These are phyloP conservation scores for Cercospora sp. DNA, from an alignment of 2,329 filamentous ascomycete genomes.

Conservation along the genomic window DNA sequence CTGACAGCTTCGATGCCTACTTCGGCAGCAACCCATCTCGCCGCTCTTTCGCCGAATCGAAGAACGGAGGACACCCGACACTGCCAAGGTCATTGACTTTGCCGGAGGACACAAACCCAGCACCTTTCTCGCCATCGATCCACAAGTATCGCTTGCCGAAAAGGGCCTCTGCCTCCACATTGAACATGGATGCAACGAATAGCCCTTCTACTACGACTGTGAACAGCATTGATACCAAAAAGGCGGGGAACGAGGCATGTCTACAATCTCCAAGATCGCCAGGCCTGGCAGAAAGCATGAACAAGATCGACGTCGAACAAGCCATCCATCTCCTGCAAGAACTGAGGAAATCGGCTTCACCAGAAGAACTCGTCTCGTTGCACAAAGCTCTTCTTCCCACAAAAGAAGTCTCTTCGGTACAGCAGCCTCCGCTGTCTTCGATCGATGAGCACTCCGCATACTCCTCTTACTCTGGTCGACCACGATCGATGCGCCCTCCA, in stretches of 20 bases:
- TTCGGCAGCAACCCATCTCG: slow-evolving; percentile 2
- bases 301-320: slow-evolving; percentile 46
- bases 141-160: slow-evolving; percentile 14
- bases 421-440: slow-evolving; percentile 23
- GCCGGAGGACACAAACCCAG: slow-evolving; percentile 9
- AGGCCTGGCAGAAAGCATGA: slow-evolving; percentile 24
- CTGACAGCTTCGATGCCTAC: slow-evolving; percentile 7
- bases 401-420: slow-evolving; percentile 31
- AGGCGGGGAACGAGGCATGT: slow-evolving; percentile 4
- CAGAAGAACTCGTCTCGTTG: slow-evolving; percentile 50
- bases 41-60: slow-evolving; percentile 17
- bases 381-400: slow-evolving; percentile 42
- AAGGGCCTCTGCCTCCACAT: slow-evolving; percentile 15
- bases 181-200: slow-evolving; percentile 16
- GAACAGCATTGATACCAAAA: slow-evolving; percentile 21
- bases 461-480: slow-evolving; percentile 16
- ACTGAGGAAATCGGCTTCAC: slow-evolving; percentile 51
- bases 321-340: slow-evolving; percentile 51
- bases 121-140: slow-evolving; percentile 11
- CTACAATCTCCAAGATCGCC: slow-evolving; percentile 13
- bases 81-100: slow-evolving; percentile 20
- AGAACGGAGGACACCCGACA: slow-evolving; percentile 1
- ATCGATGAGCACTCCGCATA: slow-evolving; percentile 27
- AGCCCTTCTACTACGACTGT: slow-evolving; percentile 17
- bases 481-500: slow-evolving; percentile 45